Conservation (phyloP, 202 grass and related monocot genomes). For the Bolboschoenoplectus hybrid region DNA sequence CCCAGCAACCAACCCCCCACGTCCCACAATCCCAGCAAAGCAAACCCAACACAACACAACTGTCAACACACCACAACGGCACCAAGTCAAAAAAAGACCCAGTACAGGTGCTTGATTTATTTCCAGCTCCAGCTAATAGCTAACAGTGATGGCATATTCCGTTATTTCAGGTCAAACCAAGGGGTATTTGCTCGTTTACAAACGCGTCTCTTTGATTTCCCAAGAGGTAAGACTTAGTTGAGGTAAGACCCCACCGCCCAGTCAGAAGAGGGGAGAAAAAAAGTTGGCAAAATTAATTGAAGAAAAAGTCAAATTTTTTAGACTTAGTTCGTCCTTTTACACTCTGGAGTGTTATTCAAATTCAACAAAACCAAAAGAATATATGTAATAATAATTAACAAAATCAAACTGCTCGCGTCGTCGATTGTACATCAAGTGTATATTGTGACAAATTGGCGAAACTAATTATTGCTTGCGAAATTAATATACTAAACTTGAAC, state of each 20-base stretch:
- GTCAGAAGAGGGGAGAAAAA: constrained; percentile 21
- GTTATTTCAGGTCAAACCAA: not conserved
- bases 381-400: too few relatives aligned
- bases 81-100: not conserved
- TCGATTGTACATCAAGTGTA: constrained; percentile 17
- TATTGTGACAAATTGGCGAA: not conserved
- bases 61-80: not conserved
- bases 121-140: constrained; percentile 13
- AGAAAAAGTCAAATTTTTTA: constrained; percentile 11
- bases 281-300: not conserved
- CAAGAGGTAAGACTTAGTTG: not conserved
- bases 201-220: constrained; percentile 24
- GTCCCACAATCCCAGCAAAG: not conserved
- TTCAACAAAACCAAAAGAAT: not conserved
- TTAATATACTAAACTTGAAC: not conserved
- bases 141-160: not conserved
- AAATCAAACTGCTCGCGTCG: not conserved
- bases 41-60: not conserved
- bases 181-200: not conserved
- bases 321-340: not conserved
- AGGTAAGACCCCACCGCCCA: not conserved
- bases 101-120: not conserved
- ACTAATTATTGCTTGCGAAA: too few relatives aligned
- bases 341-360: not conserved
- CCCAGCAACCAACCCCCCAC: too few relatives aligned